Evolutionary conservation across 768 basidiomycete species (phyloP).

Genomic region (Boletus rubescentipes): DNA sequence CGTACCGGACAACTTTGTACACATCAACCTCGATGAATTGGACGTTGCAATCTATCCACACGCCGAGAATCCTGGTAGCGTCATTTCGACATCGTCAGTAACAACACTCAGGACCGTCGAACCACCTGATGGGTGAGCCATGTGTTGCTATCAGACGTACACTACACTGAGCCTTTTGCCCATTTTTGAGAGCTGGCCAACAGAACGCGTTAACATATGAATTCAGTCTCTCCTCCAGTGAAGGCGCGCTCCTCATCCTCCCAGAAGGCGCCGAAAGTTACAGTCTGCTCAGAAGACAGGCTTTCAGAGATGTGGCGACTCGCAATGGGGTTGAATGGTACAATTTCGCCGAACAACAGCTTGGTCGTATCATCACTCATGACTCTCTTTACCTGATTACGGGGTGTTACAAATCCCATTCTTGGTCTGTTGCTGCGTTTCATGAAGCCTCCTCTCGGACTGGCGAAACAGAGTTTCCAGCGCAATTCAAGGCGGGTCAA

Average conservation of each 20-base stretch:
- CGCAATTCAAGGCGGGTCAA: slow-evolving; percentile 15
- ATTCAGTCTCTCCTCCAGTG: slow-evolving; percentile 13
- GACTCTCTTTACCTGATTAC: slow-evolving; percentile 32
- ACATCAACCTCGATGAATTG: slow-evolving; percentile 10
- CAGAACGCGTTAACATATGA: slow-evolving; percentile 4
- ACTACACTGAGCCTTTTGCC: background rate
- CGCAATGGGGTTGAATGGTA: slow-evolving; percentile 30
- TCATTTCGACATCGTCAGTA: slow-evolving; percentile 12
- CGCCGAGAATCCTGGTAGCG: slow-evolving; percentile 11
- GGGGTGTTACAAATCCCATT: slow-evolving; percentile 8
- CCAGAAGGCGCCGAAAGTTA: slow-evolving; percentile 28
- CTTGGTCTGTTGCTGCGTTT: slow-evolving; percentile 30
- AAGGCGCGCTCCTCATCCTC: slow-evolving; percentile 32
- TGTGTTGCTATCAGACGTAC: background rate
- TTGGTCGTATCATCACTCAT: slow-evolving; percentile 15
- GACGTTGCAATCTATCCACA: slow-evolving; percentile 3
- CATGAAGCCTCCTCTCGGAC: background rate
- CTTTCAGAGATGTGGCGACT: slow-evolving; percentile 22
- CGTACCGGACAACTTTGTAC: slow-evolving; percentile 29
- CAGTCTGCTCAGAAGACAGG: slow-evolving; percentile 16
- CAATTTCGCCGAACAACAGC: slow-evolving; percentile 17
- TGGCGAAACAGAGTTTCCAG: slow-evolving; percentile 1
- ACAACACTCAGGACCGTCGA: slow-evolving; percentile 4
- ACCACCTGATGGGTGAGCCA: background rate
- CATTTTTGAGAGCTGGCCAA: background rate